Conservation (phyloP, 495 filamentous ascomycete species). For the Bryoglossum gracile region DNA sequence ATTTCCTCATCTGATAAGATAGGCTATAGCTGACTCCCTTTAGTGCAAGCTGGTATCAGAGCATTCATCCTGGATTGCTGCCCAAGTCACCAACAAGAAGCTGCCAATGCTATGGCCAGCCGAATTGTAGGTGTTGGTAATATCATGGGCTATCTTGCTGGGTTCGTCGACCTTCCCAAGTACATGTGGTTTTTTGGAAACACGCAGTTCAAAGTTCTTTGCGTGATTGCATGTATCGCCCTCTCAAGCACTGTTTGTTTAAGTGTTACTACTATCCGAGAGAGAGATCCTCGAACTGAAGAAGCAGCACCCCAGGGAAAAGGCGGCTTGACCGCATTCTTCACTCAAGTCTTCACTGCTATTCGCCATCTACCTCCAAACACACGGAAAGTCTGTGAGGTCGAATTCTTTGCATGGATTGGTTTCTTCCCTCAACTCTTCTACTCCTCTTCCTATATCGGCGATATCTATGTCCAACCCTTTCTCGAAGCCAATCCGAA, state of each 20-base stretch:
- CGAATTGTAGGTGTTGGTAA: conserved; percentile 76
- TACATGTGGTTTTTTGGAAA: conserved; percentile 68
- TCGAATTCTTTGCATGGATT: conserved; percentile 87
- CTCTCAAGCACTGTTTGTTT: conserved; percentile 58
- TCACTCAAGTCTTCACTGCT: conserved; percentile 66
- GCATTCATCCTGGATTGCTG: conserved; percentile 89
- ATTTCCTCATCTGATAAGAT: neutral
- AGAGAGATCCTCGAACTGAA: conserved; percentile 73
- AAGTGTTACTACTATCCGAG: conserved; percentile 57
- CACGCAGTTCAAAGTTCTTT: conserved; percentile 84
- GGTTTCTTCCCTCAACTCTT: conserved; percentile 95
- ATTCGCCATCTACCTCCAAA: conserved; percentile 70
- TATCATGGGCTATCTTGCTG: conserved; percentile 76
- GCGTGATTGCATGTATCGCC: conserved; percentile 67
- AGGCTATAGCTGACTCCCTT: conserved; percentile 9
- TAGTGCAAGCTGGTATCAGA: conserved; percentile 80
- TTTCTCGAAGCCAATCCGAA: conserved; percentile 66
- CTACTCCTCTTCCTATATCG: conserved; percentile 87
- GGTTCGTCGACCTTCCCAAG: conserved; percentile 67
- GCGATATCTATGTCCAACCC: conserved; percentile 80
- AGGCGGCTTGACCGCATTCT: conserved; percentile 67
- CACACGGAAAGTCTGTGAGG: conserved; percentile 73
- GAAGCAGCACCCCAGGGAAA: conserved; percentile 48
- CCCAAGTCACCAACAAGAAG: conserved; percentile 80
- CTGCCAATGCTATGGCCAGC: conserved; percentile 79